Percentiles rank a stretch among this genome's conserved stretches.
Conservation (phyloP, 108 stramenopile species). For the Discostella stelligeroides region DNA sequence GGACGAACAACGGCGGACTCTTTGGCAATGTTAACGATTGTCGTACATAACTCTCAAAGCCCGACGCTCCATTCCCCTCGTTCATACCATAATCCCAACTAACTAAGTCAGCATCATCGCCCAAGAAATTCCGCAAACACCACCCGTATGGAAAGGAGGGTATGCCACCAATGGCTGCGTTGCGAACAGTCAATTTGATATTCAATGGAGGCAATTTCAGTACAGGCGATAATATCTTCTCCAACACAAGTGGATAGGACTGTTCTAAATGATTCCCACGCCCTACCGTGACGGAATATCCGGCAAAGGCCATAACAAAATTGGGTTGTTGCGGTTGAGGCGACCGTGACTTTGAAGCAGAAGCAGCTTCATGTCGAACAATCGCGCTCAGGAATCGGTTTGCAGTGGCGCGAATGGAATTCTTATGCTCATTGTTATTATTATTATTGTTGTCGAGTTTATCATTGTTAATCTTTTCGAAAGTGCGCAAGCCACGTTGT, state of each 20-base stretch:
- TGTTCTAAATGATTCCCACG: constrained; percentile 83
- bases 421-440: neutral
- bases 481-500: constrained; percentile 32
- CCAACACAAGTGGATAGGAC: constrained; percentile 76
- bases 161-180: constrained; percentile 88
- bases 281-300: constrained; percentile 87
- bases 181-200: constrained; percentile 63
- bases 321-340: constrained; percentile 12
- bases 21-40: constrained; percentile 53
- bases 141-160: constrained; percentile 90
- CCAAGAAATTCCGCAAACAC: constrained; percentile 81
- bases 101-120: constrained; percentile 62
- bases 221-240: constrained; percentile 51
- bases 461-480: constrained; percentile 11
- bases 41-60: constrained; percentile 78
- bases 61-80: constrained; percentile 58
- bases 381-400: constrained; percentile 27
- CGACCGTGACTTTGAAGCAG: constrained; percentile 8
- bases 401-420: constrained; percentile 22
- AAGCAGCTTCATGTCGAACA: constrained; percentile 19
- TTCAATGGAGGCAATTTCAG: constrained; percentile 36
- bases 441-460: neutral
- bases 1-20: constrained; percentile 68
- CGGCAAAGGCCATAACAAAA: constrained; percentile 69
- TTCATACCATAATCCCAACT: constrained; percentile 92